Evolutionary conservation across 2,329 filamentous ascomycete species (phyloP).

Genomic region (Fusarium decemcellulare): DNA sequence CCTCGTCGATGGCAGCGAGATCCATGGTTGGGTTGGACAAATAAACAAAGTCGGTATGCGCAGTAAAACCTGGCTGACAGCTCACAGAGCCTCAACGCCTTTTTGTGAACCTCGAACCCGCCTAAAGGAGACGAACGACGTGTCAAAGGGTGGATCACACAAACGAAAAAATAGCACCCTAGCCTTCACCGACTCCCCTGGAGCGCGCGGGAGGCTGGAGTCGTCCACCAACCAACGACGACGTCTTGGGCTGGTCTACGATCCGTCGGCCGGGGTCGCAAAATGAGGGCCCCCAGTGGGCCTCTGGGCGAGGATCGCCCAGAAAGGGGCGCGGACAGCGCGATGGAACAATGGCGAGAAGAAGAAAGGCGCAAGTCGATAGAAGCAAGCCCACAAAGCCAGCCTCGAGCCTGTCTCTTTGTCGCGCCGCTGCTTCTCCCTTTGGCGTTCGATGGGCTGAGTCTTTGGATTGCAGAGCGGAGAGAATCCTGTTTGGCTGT

Average conservation of each 20-base stretch:
- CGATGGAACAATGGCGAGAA: slow-evolving; percentile 3
- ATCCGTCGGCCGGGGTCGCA: slow-evolving; percentile 8
- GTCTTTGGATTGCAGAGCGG: slow-evolving; percentile 33
- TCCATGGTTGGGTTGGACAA: slow-evolving; percentile 39
- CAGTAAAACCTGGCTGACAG: slow-evolving; percentile 28
- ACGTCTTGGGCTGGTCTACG: slow-evolving; percentile 10
- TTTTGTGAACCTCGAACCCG: slow-evolving; percentile 37
- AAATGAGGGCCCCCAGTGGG: slow-evolving; percentile 38
- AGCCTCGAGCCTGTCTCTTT: slow-evolving; percentile 3
- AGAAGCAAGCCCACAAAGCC: slow-evolving; percentile 6
- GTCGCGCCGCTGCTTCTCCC: slow-evolving; percentile 7
- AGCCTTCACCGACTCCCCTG: slow-evolving; percentile 41
- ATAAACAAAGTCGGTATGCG: slow-evolving; percentile 26
- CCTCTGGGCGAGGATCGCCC: slow-evolving; percentile 26
- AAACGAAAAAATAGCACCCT: slow-evolving; percentile 35
- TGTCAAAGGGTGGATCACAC: slow-evolving; percentile 35
- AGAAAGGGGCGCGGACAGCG: slow-evolving; percentile 11
- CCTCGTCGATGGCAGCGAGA: slow-evolving; percentile 45
- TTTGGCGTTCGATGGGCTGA: slow-evolving; percentile 36
- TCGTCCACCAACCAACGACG: slow-evolving; percentile 30
- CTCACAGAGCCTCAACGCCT: slow-evolving; percentile 41
- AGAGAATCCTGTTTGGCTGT: slow-evolving; percentile 27
- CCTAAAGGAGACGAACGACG: slow-evolving; percentile 41
- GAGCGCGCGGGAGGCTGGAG: slow-evolving; percentile 32
- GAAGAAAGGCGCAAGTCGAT: background rate